phyloP scores from a whole-genome alignment of 306 rosid genomes.

The Corylus heterophylla region DNA sequence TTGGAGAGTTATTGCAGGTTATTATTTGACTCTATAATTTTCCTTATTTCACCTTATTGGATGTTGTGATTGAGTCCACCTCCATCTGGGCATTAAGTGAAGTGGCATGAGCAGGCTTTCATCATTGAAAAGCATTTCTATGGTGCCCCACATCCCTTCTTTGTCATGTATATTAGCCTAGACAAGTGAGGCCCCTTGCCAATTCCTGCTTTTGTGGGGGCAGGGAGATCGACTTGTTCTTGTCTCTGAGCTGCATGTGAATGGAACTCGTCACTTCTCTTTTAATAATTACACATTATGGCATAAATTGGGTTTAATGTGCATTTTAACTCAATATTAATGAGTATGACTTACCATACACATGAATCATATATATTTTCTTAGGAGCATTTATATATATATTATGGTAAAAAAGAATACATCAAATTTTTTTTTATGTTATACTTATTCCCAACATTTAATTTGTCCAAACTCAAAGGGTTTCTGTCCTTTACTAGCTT shows the following conservation, averaged over 20 bases:
- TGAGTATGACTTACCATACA: background rate
- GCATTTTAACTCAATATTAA: background rate
- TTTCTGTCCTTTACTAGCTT: background rate
- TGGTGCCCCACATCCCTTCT: background rate
- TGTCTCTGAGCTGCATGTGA: background rate
- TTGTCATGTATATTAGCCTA: background rate
- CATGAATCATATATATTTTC: background rate
- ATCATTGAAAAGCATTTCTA: background rate
- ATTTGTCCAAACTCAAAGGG: too few relatives aligned
- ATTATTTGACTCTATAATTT: background rate
- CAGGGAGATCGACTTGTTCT: background rate
- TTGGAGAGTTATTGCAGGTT: background rate
- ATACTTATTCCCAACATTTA: too few relatives aligned
- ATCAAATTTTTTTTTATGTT: too few relatives aligned
- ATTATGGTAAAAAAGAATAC: too few relatives aligned
- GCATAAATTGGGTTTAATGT: background rate
- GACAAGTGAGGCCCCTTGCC: background rate
- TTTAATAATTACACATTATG: background rate
- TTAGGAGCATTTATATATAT: too few relatives aligned
- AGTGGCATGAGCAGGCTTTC: background rate
- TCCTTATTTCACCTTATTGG: background rate
- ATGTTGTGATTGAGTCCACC: background rate
- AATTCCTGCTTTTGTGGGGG: background rate
- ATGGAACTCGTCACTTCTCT: background rate
- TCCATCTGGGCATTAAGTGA: background rate